Evolutionary conservation across 371 early-diverging fungal genomes (phyloP), one percentile per base, ranked within the genome.

Genomic region (Choanephora cucurbitarum): DNA sequence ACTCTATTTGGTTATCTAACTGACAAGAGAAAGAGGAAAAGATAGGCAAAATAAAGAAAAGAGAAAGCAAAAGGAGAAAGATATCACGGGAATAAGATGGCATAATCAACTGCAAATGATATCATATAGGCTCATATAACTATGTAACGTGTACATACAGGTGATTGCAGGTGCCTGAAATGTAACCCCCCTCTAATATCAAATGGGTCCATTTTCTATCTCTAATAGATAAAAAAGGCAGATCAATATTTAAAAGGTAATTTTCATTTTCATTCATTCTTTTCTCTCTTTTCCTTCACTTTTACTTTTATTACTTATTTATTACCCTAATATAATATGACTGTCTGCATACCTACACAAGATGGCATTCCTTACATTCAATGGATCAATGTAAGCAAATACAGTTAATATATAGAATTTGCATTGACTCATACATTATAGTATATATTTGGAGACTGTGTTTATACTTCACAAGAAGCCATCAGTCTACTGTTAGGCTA

Each of bases 401-500:
- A n/a, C 42, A 40, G 37, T 22, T 31, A 17, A 44, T 24, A 33
- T 40, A 46, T 17, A 21, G 40, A 42, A 43, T 28, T 21, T 17
- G 17, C 8, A 7, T 9, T 49, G 14, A 22, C 15, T 11, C 49
- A 44, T 19, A 6, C 23, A 17, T 9, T 24, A 17, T 58, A 77
- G 67, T 52, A 70, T 28, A 34, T 49, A 28, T 72, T 82, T 60
- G 77, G 81, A 44, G 78, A 81, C 57, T 84, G 84, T 56, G 67
- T 66, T 42, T 82, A 73, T 64, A 70, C 73, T 31, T 60, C 54
- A 42, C 72, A 55, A 42, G 78, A 54, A 19, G 72, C 61, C 49
- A 58, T 63, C 33, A 65, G 62, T 57, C 13, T 70, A 40, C 43
- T 74, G 43, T 49, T 84, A 55, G 89, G 89, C 0, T 87, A 86